Evolutionary conservation across 2,329 filamentous ascomycete species (phyloP), one percentile per base, ranked within the genome.

Genomic region (Calonectria honghensis): DNA sequence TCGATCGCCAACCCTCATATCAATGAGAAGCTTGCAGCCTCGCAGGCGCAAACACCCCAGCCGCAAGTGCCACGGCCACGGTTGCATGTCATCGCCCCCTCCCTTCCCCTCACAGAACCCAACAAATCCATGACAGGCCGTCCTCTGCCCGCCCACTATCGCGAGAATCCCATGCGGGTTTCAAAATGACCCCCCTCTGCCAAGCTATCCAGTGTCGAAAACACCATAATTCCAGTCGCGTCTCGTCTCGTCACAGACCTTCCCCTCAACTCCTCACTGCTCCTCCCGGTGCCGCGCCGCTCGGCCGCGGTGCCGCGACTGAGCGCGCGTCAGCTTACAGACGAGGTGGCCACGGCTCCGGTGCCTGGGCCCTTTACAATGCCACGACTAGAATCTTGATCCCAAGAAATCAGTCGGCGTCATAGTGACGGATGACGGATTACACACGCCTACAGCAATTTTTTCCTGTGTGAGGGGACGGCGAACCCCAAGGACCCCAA

Each of bases 351-450:
- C 72, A 41, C 32, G 64, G 63, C 76, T 79, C 76, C 76, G 75
- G 72, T 76, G 64, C 77, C 74, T 80, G 78, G 79, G 82, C 81
- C 81, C 79, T 81, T 61, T 61, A 27, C 45, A 11, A 61, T 79
- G 76, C 78, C 73, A 80, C 74, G 79, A 77, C 75, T 76, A 75
- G 76, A 79, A 81, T 81, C 82, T 83, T 82, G 82, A 84, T 84
- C 75, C 75, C 74, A 57, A 61, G 70, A 52, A 50, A 41, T 61
- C 68, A 59, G 70, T 71, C 67, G 70, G 75, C 77, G 76, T 78
- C 80, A 80, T 77, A 68, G 77, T 81, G 79, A 80, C 79, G 79
- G 77, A 77, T 72, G 72, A 70, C 69, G 64, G 70, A 76, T 74
- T 68, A 73, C 65, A 73, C 35, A 45, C 64, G 73, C 74, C 52